Conservation (phyloP, 495 filamentous ascomycete genomes). For the Talaromyces ruber region DNA sequence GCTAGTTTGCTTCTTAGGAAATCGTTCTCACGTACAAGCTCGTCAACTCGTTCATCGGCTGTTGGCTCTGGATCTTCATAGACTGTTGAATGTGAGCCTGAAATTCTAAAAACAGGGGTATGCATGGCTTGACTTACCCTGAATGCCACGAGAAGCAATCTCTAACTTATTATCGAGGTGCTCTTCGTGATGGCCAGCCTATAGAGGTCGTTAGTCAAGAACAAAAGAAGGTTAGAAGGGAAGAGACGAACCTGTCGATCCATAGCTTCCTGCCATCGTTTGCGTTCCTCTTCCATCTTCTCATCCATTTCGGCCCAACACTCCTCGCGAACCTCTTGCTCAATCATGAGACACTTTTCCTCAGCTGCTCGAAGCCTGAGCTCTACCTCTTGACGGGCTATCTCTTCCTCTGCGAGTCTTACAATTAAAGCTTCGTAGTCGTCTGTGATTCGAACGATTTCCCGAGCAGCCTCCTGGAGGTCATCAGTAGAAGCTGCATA, state of each 20-base stretch:
- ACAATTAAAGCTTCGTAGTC: constrained; percentile 60
- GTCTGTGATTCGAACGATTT: constrained; percentile 65
- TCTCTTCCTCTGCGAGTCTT: constrained; percentile 53
- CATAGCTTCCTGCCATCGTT: constrained; percentile 66
- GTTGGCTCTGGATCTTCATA: constrained; percentile 38
- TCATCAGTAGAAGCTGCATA: constrained; percentile 50
- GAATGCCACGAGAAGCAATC: constrained; percentile 64
- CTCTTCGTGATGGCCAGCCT: constrained; percentile 57
- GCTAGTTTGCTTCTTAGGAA: constrained; percentile 34
- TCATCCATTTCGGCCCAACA: constrained; percentile 80
- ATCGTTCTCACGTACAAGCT: constrained; percentile 41
- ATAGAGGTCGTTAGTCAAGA: constrained; percentile 11
- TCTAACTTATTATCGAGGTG: constrained; percentile 89
- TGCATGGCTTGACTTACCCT: constrained; percentile 26
- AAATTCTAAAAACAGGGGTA: background rate
- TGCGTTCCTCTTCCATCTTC: constrained; percentile 61
- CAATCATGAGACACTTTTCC: constrained; percentile 61
- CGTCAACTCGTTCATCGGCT: constrained; percentile 23
- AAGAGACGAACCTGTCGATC: constrained; percentile 54
- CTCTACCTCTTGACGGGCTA: constrained; percentile 43
- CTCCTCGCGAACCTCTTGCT: constrained; percentile 85
- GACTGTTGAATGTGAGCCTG: constrained; percentile 21
- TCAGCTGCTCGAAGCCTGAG: constrained; percentile 51
- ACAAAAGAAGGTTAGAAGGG: constrained; percentile 10
- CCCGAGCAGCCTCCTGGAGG: constrained; percentile 63